Evolutionary conservation across 345 rosid species (phyloP).

Genomic region (Salix brachista): DNA sequence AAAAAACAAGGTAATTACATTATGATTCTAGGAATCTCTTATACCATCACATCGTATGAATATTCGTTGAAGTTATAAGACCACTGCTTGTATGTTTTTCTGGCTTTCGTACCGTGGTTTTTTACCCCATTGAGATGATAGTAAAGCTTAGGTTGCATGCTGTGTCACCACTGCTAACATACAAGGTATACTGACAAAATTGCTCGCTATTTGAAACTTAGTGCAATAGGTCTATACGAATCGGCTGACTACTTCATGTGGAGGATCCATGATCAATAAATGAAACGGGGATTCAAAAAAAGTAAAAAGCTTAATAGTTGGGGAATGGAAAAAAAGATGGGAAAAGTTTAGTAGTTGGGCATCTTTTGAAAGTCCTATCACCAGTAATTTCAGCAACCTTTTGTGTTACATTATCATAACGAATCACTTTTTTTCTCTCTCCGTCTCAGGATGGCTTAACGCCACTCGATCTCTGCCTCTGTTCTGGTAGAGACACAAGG

Average conservation of each 20-base stretch:
- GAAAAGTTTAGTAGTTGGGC: background rate
- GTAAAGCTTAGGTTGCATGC: background rate
- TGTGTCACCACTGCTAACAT: background rate
- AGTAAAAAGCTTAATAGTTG: too few relatives aligned
- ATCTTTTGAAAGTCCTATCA: background rate
- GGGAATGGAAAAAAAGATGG: too few relatives aligned
- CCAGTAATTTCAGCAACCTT: too few relatives aligned
- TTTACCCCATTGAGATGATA: background rate
- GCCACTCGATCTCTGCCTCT: slow-evolving; percentile 78
- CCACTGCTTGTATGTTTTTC: background rate
- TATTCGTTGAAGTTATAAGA: background rate
- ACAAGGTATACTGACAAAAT: background rate
- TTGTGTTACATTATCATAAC: too few relatives aligned
- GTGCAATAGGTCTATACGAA: background rate
- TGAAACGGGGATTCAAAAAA: too few relatives aligned
- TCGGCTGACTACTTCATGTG: background rate
- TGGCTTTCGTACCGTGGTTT: background rate
- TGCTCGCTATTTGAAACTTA: background rate
- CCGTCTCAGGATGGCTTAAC: slow-evolving; percentile 67
- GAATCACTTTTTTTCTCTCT: background rate
- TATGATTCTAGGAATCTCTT: background rate
- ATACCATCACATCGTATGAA: background rate
- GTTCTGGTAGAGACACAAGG: slow-evolving; percentile 53
- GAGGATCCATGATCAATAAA: too few relatives aligned
- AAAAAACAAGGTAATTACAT: slow-evolving; percentile 27